Evolutionary conservation across 2,329 filamentous ascomycete species (phyloP).

Genomic region (Incumbomyces delicatus): DNA sequence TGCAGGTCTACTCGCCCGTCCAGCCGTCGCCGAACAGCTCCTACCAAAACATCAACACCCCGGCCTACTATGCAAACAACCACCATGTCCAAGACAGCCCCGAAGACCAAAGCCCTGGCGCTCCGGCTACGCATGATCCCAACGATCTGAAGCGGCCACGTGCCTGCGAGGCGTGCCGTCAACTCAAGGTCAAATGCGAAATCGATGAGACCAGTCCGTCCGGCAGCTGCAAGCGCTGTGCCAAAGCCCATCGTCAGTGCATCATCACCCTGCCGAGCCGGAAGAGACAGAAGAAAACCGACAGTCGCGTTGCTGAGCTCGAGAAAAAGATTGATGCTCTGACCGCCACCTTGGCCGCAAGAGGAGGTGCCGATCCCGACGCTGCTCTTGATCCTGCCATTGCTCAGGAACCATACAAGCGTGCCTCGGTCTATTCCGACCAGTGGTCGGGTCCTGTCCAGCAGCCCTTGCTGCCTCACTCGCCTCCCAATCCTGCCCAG

Average conservation of each 20-base stretch:
- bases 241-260: constrained; percentile 68
- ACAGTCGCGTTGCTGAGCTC: constrained; percentile 77
- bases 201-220: constrained; percentile 55
- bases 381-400: constrained; percentile 15
- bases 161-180: constrained; percentile 66
- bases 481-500: constrained; percentile 9
- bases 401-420: constrained; percentile 11
- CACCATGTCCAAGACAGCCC: constrained; percentile 16
- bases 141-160: constrained; percentile 56
- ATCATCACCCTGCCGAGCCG: constrained; percentile 64
- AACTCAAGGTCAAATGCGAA: constrained; percentile 77
- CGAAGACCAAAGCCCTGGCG: constrained; percentile 16
- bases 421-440: constrained; percentile 10
- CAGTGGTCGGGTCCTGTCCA: constrained; percentile 15
- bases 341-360: constrained; percentile 65
- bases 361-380: constrained; percentile 23
- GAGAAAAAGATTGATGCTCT: constrained; percentile 88
- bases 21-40: constrained; percentile 18
- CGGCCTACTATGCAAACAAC: constrained; percentile 17
- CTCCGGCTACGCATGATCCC: constrained; percentile 20
- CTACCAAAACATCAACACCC: constrained; percentile 18
- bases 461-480: constrained; percentile 8
- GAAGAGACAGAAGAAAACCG: constrained; percentile 85
- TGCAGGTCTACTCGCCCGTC: constrained; percentile 14
- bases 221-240: constrained; percentile 63